A percentile compares a stretch with the other conserved stretches of the same genome.
phyloP scores from a whole-genome alignment of 805 yeast species.

The Ogataea pilisensis region DNA sequence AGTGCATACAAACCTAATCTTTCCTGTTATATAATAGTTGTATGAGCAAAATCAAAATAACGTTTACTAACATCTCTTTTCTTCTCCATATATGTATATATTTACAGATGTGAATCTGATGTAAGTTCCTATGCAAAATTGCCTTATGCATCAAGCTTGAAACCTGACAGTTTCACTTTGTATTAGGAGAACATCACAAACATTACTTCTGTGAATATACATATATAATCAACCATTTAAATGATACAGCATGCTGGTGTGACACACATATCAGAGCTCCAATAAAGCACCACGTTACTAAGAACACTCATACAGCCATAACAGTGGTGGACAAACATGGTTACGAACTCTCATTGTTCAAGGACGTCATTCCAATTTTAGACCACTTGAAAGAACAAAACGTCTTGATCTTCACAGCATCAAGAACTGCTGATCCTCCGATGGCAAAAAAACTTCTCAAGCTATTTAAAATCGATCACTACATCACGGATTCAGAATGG shows the following conservation, averaged over 20 bases:
- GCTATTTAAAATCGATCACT: slow-evolving; percentile 44
- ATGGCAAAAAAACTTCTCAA: slow-evolving; percentile 64
- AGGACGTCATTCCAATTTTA: slow-evolving; percentile 65
- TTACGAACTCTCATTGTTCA: slow-evolving; percentile 51
- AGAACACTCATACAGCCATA: slow-evolving; percentile 20
- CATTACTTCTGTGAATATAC: too few relatives aligned
- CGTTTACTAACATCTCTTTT: too few relatives aligned
- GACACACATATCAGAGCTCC: slow-evolving; percentile 69
- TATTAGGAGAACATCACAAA: too few relatives aligned
- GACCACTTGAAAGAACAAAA: slow-evolving; percentile 43
- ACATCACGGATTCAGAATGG: slow-evolving; percentile 62
- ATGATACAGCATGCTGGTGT: slow-evolving; percentile 60
- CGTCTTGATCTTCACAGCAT: slow-evolving; percentile 63
- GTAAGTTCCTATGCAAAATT: too few relatives aligned
- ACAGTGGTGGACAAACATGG: slow-evolving; percentile 52
- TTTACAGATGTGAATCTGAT: too few relatives aligned
- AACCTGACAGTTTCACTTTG: too few relatives aligned
- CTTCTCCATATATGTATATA: too few relatives aligned
- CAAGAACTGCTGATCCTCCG: slow-evolving; percentile 76
- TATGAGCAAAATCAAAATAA: too few relatives aligned
- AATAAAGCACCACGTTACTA: slow-evolving; percentile 27
- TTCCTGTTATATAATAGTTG: too few relatives aligned
- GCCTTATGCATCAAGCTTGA: too few relatives aligned
- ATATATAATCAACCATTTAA: too few relatives aligned
- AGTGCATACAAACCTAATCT: too few relatives aligned